Evolutionary conservation across 2,329 filamentous ascomycete species (phyloP).

Genomic region (Alternaria burnsii): DNA sequence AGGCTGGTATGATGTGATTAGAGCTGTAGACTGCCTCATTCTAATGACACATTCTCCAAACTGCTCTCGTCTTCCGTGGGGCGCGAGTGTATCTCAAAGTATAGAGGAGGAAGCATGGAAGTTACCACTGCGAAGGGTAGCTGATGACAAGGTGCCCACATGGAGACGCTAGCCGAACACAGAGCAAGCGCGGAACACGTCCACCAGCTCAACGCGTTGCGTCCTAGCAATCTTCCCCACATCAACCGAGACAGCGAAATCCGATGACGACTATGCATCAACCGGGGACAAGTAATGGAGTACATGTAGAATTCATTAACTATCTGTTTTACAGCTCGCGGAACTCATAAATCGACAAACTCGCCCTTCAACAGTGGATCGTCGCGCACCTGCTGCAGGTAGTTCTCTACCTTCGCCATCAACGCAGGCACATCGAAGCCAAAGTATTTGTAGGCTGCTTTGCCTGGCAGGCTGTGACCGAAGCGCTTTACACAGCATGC

Average conservation of each 20-base stretch:
- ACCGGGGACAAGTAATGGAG: too few relatives aligned
- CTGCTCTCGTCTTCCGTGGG: neutral
- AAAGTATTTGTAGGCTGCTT: constrained; percentile 65
- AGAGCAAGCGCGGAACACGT: neutral
- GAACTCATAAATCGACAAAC: constrained; percentile 42
- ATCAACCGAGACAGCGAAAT: neutral
- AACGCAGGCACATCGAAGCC: constrained; percentile 54
- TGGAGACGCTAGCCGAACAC: neutral
- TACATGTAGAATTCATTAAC: neutral
- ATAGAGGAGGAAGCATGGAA: neutral
- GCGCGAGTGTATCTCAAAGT: neutral
- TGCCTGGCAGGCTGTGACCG: constrained; percentile 64
- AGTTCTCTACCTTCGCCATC: constrained; percentile 51
- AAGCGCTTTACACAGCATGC: constrained; percentile 63
- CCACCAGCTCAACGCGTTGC: neutral
- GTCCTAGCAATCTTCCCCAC: neutral
- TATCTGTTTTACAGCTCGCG: neutral
- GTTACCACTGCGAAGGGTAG: neutral
- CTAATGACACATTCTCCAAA: neutral
- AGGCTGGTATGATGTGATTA: neutral
- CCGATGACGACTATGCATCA: neutral
- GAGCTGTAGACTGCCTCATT: neutral
- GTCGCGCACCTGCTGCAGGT: constrained; percentile 49
- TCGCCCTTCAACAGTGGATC: constrained; percentile 46
- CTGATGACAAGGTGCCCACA: neutral